Evolutionary conservation across 805 yeast genomes (phyloP).

Genomic region (Saturnispora mendoncae): DNA sequence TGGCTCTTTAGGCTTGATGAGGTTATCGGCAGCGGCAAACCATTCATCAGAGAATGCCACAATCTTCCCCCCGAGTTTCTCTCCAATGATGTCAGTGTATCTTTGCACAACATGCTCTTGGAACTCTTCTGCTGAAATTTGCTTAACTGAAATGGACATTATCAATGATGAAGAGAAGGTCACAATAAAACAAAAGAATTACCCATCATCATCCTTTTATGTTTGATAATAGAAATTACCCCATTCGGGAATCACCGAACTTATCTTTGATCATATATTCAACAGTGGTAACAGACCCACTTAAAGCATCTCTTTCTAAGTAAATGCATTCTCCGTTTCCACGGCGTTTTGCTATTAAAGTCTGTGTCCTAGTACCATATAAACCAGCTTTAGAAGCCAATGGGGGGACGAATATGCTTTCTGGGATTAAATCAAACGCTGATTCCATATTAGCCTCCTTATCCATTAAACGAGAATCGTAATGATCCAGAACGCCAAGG

Average conservation of each 20-base stretch:
- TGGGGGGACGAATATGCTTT: constrained; percentile 10
- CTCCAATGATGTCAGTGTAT: constrained; percentile 75
- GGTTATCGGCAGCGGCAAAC: constrained; percentile 89
- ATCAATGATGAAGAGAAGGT: not conserved
- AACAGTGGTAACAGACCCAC: not conserved
- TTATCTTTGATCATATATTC: not conserved
- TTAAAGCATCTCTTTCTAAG: not conserved
- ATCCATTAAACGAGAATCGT: constrained; percentile 22
- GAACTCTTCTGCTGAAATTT: constrained; percentile 32
- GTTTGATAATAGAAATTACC: no score
- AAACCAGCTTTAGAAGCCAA: constrained; percentile 2
- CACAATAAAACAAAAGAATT: no score
- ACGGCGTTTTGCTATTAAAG: constrained; percentile 9
- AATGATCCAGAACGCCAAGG: constrained; percentile 45
- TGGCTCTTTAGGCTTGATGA: constrained; percentile 74
- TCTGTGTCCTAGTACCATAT: constrained; percentile 15
- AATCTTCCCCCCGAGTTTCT: constrained; percentile 72
- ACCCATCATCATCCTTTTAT: no score
- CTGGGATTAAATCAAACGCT: constrained; percentile 1
- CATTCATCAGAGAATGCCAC: constrained; percentile 75
- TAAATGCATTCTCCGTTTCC: not conserved
- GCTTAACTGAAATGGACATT: constrained; percentile 12
- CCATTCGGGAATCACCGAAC: no score
- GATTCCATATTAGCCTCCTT: not conserved
- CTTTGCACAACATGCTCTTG: constrained; percentile 39